Percentiles rank a stretch among this genome's conserved stretches.
phyloP scores from a whole-genome alignment of 257 asterid species.

The Scutellaria baicalensis region DNA sequence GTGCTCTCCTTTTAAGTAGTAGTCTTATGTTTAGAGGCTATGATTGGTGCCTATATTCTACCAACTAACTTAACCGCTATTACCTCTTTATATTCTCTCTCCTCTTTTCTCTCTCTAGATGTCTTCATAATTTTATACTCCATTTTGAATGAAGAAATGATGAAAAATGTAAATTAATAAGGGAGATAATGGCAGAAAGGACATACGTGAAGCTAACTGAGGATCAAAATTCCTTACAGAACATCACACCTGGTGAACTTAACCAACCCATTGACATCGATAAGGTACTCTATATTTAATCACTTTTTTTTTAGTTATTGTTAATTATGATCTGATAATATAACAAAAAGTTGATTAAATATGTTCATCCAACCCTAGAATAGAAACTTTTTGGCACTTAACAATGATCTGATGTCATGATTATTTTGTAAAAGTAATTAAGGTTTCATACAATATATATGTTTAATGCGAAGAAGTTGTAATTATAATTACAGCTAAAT shows the following conservation, averaged over 20 bases:
- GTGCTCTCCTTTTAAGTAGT: not conserved
- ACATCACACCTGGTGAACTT: conserved; percentile 74
- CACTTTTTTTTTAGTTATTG: not conserved
- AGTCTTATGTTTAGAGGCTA: not conserved
- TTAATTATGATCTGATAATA: not conserved
- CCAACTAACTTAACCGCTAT: conserved; percentile 16
- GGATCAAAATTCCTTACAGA: conserved; percentile 41
- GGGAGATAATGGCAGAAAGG: conserved; percentile 49
- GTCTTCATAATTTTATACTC: not conserved
- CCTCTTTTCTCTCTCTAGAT: not conserved
- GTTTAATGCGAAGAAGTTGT: not conserved
- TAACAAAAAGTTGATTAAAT: too few species aligned
- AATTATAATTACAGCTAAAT: conserved; percentile 28
- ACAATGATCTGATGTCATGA: not conserved
- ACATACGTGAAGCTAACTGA: conserved; percentile 59
- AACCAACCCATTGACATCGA: conserved; percentile 66
- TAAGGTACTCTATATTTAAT: too few species aligned
- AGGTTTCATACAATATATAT: too few species aligned
- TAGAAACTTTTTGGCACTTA: not conserved
- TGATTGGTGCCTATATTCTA: not conserved
- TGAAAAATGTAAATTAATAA: not conserved
- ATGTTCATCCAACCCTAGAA: too few species aligned
- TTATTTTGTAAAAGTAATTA: too few species aligned
- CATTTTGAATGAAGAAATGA: not conserved
- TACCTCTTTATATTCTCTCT: not conserved